Conservation (phyloP, 768 basidiomycete species). For the Chalciporus chontae region DNA sequence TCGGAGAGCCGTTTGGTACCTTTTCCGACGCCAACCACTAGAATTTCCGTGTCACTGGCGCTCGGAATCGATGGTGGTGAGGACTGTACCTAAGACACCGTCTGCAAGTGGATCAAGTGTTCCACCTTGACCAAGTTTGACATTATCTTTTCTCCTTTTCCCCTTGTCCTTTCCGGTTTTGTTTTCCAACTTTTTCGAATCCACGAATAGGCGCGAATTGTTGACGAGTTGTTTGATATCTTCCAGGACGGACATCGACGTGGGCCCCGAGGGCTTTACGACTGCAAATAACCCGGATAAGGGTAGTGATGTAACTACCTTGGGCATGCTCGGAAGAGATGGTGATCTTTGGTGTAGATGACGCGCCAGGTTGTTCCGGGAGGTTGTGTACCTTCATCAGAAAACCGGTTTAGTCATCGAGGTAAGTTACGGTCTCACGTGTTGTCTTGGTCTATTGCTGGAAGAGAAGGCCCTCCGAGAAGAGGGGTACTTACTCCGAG, state of each 20-base stretch:
- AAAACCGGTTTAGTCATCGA: too few relatives aligned
- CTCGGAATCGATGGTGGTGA: neutral
- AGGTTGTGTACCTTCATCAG: too few relatives aligned
- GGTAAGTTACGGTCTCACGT: too few relatives aligned
- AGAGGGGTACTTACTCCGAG: too few relatives aligned
- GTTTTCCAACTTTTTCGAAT: conserved; percentile 50
- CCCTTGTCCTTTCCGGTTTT: conserved; percentile 46
- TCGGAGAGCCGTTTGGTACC: conserved; percentile 83
- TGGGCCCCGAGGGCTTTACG: conserved; percentile 87
- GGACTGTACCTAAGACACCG: conserved; percentile 76
- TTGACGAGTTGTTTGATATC: conserved; percentile 76
- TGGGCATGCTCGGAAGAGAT: conserved; percentile 55
- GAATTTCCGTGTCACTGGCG: conserved; percentile 1
- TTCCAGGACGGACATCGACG: conserved; percentile 89
- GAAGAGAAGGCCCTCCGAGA: too few relatives aligned
- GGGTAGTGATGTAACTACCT: conserved; percentile 52
- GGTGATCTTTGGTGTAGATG: neutral
- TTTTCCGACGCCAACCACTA: conserved; percentile 86
- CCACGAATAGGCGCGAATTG: conserved; percentile 75
- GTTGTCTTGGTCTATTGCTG: too few relatives aligned
- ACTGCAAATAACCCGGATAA: conserved; percentile 84
- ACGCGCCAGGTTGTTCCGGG: too few relatives aligned
- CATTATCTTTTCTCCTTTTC: conserved; percentile 36
- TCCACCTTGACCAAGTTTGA: conserved; percentile 92
- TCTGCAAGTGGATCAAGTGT: conserved; percentile 96